Evolutionary conservation across 1,284 basidiomycete genomes (phyloP).

Genomic region (Ustilago curta): DNA sequence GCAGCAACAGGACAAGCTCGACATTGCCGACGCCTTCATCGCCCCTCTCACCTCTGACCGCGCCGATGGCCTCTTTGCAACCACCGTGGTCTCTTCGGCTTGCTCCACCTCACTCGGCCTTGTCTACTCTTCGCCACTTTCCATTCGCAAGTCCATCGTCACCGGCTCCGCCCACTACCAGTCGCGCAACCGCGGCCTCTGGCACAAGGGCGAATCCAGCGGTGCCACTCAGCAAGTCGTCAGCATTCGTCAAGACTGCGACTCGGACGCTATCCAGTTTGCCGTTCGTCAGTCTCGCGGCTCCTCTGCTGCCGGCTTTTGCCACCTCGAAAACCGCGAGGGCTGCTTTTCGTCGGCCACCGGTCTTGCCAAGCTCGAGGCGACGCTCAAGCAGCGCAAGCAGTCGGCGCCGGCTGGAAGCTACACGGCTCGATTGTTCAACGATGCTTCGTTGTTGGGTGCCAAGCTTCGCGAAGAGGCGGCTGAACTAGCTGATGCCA

Average conservation of each 20-base stretch:
- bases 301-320: slow-evolving; percentile 75
- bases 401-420: slow-evolving; percentile 85
- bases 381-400: slow-evolving; percentile 80
- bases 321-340: slow-evolving; percentile 79
- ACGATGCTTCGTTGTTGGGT: slow-evolving; percentile 81
- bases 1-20: slow-evolving; percentile 48
- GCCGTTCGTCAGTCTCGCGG: slow-evolving; percentile 87
- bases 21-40: slow-evolving; percentile 62
- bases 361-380: slow-evolving; percentile 86
- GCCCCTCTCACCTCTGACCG: slow-evolving; percentile 85
- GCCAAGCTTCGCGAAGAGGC: slow-evolving; percentile 99
- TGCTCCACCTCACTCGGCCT: slow-evolving; percentile 82
- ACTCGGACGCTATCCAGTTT: slow-evolving; percentile 91
- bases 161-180: slow-evolving; percentile 95
- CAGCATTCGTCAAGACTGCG: slow-evolving; percentile 88
- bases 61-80: slow-evolving; percentile 90
- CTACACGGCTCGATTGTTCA: slow-evolving; percentile 90
- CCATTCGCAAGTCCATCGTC: slow-evolving; percentile 85
- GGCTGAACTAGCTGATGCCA: slow-evolving; percentile 90
- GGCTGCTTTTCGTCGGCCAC: slow-evolving; percentile 81
- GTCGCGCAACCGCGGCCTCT: slow-evolving; percentile 88
- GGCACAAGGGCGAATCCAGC: slow-evolving; percentile 96
- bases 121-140: slow-evolving; percentile 94
- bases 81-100: slow-evolving; percentile 78
- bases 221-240: slow-evolving; percentile 92